A percentile compares a stretch with the other conserved stretches of the same genome.
Conservation (phyloP, 139 green algal species). For the Chlamydomonas sp. region DNA sequence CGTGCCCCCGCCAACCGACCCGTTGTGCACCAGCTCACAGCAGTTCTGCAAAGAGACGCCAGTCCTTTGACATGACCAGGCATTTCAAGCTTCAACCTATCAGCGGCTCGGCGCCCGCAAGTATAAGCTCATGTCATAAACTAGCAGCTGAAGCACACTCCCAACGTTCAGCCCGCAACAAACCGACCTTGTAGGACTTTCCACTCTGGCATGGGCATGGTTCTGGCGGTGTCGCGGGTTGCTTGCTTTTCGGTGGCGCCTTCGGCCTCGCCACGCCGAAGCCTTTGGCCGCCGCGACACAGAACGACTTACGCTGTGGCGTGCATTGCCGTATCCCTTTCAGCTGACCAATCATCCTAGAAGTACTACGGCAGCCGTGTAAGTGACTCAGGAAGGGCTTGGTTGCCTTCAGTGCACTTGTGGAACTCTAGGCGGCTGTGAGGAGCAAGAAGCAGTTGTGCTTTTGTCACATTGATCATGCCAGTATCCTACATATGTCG, state of each 20-base stretch:
- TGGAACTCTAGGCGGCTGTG: too few relatives aligned
- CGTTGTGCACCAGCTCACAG: not conserved
- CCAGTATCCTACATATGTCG: too few relatives aligned
- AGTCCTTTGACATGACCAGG: not conserved
- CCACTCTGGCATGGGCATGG: conserved; percentile 14
- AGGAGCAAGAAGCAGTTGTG: too few relatives aligned
- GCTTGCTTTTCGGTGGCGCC: not conserved
- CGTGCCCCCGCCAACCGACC: not conserved
- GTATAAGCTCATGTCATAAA: not conserved
- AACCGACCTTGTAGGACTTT: conserved; percentile 29
- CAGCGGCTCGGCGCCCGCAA: not conserved
- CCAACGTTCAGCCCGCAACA: not conserved
- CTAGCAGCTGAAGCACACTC: not conserved
- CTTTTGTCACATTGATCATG: too few relatives aligned
- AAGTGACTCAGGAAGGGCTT: too few relatives aligned
- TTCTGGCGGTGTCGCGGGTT: not conserved
- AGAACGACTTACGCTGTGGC: too few relatives aligned
- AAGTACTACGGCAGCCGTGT: too few relatives aligned
- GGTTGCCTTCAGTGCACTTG: too few relatives aligned
- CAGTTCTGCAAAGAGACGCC: conserved; percentile 5
- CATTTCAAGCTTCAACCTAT: not conserved
- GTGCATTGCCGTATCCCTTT: too few relatives aligned
- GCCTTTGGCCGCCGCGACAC: too few relatives aligned
- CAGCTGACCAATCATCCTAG: too few relatives aligned
- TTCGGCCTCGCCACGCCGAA: too few relatives aligned